Base-by-base conservation (phyloP, 495 filamentous ascomycete species). In the Symbiotaphrina buchneri region DNA sequence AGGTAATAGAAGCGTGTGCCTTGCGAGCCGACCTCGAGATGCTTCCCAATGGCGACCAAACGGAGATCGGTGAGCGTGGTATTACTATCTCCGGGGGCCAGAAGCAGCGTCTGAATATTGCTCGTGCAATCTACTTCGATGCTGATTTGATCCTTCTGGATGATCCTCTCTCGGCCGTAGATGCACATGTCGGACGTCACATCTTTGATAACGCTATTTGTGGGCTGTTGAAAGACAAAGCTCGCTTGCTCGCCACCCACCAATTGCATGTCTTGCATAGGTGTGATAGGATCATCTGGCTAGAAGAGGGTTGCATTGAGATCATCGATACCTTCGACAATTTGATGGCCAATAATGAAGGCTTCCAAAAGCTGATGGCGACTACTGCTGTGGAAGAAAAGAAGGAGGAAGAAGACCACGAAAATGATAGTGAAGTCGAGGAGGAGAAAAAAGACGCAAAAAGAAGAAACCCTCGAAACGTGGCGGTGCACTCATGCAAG, bases 151-250 rank as follows among this genome's bases (percentile, higher is more conserved):
- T 62, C 1, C 34, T 68, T 8, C 46, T 68, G 40, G 63, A 68
- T 36, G 63, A 66, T 39, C 55, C 54, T 6, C 42, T 68, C 0
- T 59, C 54, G 7, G 61, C 63, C 5, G 54, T 68, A 13, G 61
- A 68, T 42, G 51, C 56, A 7, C 52, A 59, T 32, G 61, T 62
- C 11, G 87, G 85, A 8, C 71, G 78, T 10, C 85, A 93, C 47
- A 87, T 97, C 45, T 92, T 97, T 56, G 83, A 94, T 44, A 71
- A 91, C 35, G 87, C 82, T 21, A 94, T 97, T 28, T 71, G 81
- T 28, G 87, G 85, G 18, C 57, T 94, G 17, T 57, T 97, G 30
- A 77, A 77, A 40, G 65, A 85, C 49, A 90, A 93, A 40, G 84
- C 79, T 45, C 58, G 87, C 19, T 74, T 95, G 20, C 59, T 97